Percentiles rank a stretch among this genome's conserved stretches.
Evolutionary conservation across 2,329 filamentous ascomycete species (phyloP).

Genomic region (Sclerotinia glacialis): DNA sequence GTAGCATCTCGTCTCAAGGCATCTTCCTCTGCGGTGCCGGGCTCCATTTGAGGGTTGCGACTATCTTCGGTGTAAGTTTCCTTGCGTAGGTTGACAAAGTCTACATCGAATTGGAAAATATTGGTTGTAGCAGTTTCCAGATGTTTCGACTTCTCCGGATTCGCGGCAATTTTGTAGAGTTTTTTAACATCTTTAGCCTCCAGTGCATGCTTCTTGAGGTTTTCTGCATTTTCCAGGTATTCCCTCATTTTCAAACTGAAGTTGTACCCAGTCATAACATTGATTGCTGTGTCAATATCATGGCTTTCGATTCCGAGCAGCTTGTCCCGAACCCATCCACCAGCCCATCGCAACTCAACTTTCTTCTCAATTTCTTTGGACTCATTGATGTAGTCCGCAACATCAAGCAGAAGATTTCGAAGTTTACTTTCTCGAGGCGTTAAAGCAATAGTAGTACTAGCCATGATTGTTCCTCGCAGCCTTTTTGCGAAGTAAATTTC

Average conservation of each 20-base stretch:
- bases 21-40: slow-evolving; percentile 88
- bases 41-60: slow-evolving; percentile 88
- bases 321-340: slow-evolving; percentile 86
- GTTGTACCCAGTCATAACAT: slow-evolving; percentile 75
- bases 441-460: slow-evolving; percentile 49
- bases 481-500: slow-evolving; percentile 26
- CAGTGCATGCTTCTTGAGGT: slow-evolving; percentile 60
- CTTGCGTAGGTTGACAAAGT: slow-evolving; percentile 90
- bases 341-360: slow-evolving; percentile 71
- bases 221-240: slow-evolving; percentile 61
- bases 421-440: slow-evolving; percentile 70
- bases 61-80: slow-evolving; percentile 89
- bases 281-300: slow-evolving; percentile 84
- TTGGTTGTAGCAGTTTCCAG: slow-evolving; percentile 86
- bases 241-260: slow-evolving; percentile 69
- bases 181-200: slow-evolving; percentile 61
- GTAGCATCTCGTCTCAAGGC: slow-evolving; percentile 87
- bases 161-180: slow-evolving; percentile 84
- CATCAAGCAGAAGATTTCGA: slow-evolving; percentile 74
- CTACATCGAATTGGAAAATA: slow-evolving; percentile 82
- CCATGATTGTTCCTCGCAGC: slow-evolving; percentile 28
- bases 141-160: slow-evolving; percentile 95
- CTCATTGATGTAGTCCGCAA: slow-evolving; percentile 66
- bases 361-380: slow-evolving; percentile 50
- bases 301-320: slow-evolving; percentile 68